Conservation (phyloP, 192 early-diverging fungal species). For the Thoreauomyces humboldtii region DNA sequence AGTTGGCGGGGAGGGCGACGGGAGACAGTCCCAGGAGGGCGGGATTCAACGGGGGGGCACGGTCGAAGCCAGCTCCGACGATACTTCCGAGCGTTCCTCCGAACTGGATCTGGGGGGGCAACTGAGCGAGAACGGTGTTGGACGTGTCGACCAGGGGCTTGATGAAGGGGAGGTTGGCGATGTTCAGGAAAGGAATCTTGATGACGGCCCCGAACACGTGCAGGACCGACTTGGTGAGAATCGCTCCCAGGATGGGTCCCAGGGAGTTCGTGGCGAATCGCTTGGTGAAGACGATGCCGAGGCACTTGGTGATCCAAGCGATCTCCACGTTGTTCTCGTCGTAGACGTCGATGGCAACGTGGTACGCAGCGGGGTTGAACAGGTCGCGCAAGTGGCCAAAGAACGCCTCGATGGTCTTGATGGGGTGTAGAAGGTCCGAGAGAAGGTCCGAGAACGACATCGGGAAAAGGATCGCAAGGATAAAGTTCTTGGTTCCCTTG, state of each 20-base stretch:
- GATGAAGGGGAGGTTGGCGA: conserved; percentile 26
- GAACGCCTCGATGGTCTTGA: conserved; percentile 15
- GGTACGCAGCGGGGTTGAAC: conserved; percentile 11
- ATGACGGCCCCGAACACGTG: conserved; percentile 6
- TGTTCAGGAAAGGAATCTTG: conserved; percentile 23
- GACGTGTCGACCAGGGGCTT: background rate
- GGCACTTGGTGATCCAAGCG: conserved; percentile 5
- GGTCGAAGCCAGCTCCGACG: background rate
- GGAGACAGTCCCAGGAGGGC: background rate
- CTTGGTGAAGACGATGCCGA: conserved; percentile 14
- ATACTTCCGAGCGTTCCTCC: background rate
- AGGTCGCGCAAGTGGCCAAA: conserved; percentile 7
- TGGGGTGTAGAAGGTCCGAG: conserved; percentile 17
- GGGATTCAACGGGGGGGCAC: background rate
- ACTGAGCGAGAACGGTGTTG: background rate
- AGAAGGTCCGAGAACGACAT: conserved; percentile 3
- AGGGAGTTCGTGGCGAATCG: conserved; percentile 13
- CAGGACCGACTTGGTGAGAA: conserved; percentile 10
- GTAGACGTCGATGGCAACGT: background rate
- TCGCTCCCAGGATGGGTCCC: conserved; percentile 17
- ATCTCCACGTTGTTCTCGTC: conserved; percentile 1
- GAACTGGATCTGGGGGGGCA: background rate
- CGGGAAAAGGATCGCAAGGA: conserved; percentile 12
- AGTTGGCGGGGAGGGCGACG: conserved; percentile 17
- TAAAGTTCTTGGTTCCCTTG: conserved; percentile 25